phyloP scores from a whole-genome alignment of 2,329 filamentous ascomycete species.

The Fusarium protoensiforme region DNA sequence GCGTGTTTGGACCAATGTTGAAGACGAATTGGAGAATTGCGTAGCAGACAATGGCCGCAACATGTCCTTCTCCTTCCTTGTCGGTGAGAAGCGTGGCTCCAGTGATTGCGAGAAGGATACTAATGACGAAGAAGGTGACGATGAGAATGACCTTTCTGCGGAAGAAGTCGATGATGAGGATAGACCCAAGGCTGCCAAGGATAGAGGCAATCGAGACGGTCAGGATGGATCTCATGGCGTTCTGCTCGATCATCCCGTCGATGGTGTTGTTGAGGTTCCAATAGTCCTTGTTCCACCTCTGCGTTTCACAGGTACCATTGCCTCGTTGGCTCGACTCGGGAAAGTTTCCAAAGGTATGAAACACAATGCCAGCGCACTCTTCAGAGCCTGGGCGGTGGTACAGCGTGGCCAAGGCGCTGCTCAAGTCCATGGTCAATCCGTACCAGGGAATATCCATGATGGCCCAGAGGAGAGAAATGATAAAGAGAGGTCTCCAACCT shows the following conservation, averaged over 20 bases:
- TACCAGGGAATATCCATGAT: constrained; percentile 24
- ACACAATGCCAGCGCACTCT: background rate
- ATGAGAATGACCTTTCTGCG: background rate
- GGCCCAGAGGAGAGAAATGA: constrained; percentile 20
- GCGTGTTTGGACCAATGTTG: constrained; percentile 3
- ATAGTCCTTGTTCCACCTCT: constrained; percentile 9
- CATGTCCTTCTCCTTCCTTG: background rate
- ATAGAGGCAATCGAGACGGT: background rate
- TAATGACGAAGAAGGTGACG: background rate
- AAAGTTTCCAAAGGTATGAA: background rate
- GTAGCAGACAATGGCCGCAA: background rate
- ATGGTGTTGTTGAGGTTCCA: background rate
- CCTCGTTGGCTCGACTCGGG: background rate
- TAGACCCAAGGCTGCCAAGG: background rate
- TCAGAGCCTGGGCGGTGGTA: background rate
- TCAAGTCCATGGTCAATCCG: constrained; percentile 19
- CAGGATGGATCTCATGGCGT: background rate
- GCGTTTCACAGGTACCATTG: background rate
- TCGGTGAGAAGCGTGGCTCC: background rate
- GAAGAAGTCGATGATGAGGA: constrained; percentile 10
- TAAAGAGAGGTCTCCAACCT: constrained; percentile 2
- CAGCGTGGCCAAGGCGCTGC: constrained; percentile 12
- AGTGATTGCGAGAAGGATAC: background rate
- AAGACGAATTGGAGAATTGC: constrained; percentile 8
- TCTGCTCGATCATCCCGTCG: constrained; percentile 1